Percentiles rank a stretch among this genome's conserved stretches.
Evolutionary conservation across 345 rosid genomes (phyloP).

Genomic region (Corchorus capsularis): DNA sequence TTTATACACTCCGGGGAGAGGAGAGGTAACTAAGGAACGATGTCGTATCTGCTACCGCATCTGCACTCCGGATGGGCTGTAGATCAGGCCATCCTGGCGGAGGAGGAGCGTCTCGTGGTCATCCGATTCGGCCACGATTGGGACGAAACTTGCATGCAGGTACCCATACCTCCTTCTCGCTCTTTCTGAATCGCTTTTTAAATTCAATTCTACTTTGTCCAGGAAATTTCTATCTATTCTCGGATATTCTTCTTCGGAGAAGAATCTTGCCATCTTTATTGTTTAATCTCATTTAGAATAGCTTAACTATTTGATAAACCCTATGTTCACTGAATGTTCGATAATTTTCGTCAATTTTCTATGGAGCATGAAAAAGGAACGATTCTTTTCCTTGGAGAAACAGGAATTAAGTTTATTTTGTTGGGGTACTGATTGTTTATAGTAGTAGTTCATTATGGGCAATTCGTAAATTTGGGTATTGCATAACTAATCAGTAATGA

Average conservation of each 20-base stretch:
- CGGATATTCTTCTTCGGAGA: neutral
- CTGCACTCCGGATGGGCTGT: slow-evolving; percentile 97
- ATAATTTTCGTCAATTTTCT: neutral
- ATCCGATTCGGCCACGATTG: slow-evolving; percentile 93
- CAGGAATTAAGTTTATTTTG: too few relatives aligned
- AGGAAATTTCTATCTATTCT: neutral
- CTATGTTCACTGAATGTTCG: neutral
- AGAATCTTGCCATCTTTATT: neutral
- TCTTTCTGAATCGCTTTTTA: neutral
- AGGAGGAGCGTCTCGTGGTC: slow-evolving; percentile 91
- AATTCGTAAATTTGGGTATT: neutral
- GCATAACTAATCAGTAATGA: neutral
- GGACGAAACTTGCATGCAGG: slow-evolving; percentile 99
- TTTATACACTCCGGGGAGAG: neutral
- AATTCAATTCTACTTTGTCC: neutral
- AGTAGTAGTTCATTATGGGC: neutral
- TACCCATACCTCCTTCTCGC: slow-evolving; percentile 13
- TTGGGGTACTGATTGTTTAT: too few relatives aligned
- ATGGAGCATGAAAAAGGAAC: neutral
- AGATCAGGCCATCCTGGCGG: slow-evolving; percentile 90
- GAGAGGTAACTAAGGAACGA: neutral
- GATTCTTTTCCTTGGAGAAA: too few relatives aligned
- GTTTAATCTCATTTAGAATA: neutral
- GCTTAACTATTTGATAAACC: neutral
- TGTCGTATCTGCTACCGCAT: slow-evolving; percentile 91